Conservation (phyloP, 2,329 filamentous ascomycete species). For the Phoma sp. region DNA sequence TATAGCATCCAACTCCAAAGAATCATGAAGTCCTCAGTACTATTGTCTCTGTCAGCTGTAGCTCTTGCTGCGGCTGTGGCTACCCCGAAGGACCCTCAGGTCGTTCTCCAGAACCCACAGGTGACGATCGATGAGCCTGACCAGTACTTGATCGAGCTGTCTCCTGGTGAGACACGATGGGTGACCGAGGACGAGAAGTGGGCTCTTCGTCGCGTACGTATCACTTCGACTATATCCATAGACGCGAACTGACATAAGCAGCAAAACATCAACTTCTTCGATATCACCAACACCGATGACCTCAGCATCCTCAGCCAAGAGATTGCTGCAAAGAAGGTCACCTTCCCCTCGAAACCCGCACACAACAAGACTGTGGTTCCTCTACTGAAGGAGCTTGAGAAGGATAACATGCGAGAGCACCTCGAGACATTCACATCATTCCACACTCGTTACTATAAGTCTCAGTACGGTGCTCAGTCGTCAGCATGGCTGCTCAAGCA, state of each 20-base stretch:
- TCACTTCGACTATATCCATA: neutral
- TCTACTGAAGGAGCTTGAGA: conserved; percentile 72
- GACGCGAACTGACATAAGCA: conserved; percentile 43
- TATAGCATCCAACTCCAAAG: conserved; percentile 12
- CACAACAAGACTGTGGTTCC: conserved; percentile 70
- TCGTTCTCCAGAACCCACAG: conserved; percentile 38
- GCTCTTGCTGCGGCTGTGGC: conserved; percentile 36
- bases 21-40: conserved; percentile 42
- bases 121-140: conserved; percentile 38
- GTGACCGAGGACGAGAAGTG: conserved; percentile 96
- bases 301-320: conserved; percentile 58
- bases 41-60: conserved; percentile 42
- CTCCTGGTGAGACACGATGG: conserved; percentile 82
- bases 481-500: conserved; percentile 84
- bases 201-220: conserved; percentile 78
- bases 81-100: conserved; percentile 34
- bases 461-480: conserved; percentile 78
- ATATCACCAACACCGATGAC: conserved; percentile 79
- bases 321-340: conserved; percentile 52
- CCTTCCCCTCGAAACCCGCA: conserved; percentile 70
- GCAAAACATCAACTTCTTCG: conserved; percentile 89
- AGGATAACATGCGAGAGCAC: conserved; percentile 76
- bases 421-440: conserved; percentile 80
- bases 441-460: conserved; percentile 83
- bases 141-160: conserved; percentile 74